Evolutionary conservation across 345 rosid species (phyloP), one percentile per base, ranked within the genome.

Genomic region (Eucalyptus sp.): DNA sequence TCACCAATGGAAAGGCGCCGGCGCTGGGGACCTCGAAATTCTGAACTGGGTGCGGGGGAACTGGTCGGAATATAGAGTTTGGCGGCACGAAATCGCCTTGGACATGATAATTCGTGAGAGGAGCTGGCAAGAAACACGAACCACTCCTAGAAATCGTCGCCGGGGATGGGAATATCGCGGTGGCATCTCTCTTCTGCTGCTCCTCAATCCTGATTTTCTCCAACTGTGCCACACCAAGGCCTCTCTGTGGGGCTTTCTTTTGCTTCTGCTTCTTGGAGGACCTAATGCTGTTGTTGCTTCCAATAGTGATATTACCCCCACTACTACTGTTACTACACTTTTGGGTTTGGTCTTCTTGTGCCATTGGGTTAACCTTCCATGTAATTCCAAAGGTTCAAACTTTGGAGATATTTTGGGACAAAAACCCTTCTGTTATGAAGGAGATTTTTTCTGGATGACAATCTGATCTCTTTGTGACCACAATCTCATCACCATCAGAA

Each of bases 181-280:
- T 41, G 43, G 92, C 76, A 90, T 92, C 91, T 88, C 90, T 93
- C 92, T 89, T 91, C 68, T 90, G 91, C 86, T 94, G 95, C 90
- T 94, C 94, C 90, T 94, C 94, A 6, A 95, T 66, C 71, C 96
- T 93, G 87, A 95, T 94, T 89, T 89, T 94, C 89, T 95, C 97
- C 79, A 95, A 92, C 86, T 95, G 96, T 15, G 97, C 96, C 76
- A 94, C 96, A 89, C 97, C 97, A 41, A 95, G 94, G 56, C 97
- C 97, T 90, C 96, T 93, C 88, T 95, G 95, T 41, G 97, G 96
- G 13, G 92, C 92, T 62, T 90, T 94, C 89, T 91, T 94, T 37
- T 92, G 92, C 92, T 94, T 93, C 48, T 89, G 93, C 51, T 91
- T 91, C 88, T 89, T 94, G 84, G 89, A 89, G 81, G 93, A 94